phyloP scores from a whole-genome alignment of 1,139 yeast genomes.

The Taphrina communis region DNA sequence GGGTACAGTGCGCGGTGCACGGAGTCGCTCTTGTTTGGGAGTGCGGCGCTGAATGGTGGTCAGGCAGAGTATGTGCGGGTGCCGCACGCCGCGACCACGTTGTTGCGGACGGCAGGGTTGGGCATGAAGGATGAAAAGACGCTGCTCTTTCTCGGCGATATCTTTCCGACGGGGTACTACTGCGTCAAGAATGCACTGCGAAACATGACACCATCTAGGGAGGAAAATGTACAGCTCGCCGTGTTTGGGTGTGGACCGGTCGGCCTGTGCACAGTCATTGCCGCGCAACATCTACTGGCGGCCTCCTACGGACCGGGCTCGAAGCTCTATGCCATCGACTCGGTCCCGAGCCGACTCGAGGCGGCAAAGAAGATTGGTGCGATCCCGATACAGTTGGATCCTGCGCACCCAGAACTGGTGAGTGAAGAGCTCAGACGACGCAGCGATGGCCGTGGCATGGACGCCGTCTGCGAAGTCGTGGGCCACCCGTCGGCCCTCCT shows the following conservation, averaged over 20 bases:
- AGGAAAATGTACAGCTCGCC: conserved; percentile 48
- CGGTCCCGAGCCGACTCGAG: conserved; percentile 58
- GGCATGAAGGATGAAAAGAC: conserved; percentile 55
- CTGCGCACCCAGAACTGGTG: conserved; percentile 49
- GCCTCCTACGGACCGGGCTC: conserved; percentile 44
- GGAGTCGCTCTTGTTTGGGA: conserved; percentile 62
- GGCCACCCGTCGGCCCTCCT: conserved; percentile 61
- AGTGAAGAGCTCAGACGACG: conserved; percentile 50
- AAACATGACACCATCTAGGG: conserved; percentile 49
- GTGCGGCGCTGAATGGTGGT: conserved; percentile 62
- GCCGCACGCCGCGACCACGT: conserved; percentile 58
- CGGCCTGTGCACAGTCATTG: conserved; percentile 62
- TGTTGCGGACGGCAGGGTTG: conserved; percentile 52
- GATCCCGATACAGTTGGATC: conserved; percentile 56
- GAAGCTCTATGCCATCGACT: conserved; percentile 59
- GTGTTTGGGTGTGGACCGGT: conserved; percentile 73
- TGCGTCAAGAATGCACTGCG: conserved; percentile 60
- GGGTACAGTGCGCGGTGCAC: conserved; percentile 63
- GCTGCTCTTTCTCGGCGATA: conserved; percentile 68
- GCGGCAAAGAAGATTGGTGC: conserved; percentile 59
- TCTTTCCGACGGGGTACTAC: conserved; percentile 65
- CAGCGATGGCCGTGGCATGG: conserved; percentile 60
- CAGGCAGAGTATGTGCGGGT: conserved; percentile 67
- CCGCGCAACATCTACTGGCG: conserved; percentile 58
- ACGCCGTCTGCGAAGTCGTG: conserved; percentile 65